Percentiles rank a stretch among this genome's conserved stretches.
Evolutionary conservation across 768 basidiomycete species (phyloP).

Genomic region (Tylopilus vinaceipallidus): DNA sequence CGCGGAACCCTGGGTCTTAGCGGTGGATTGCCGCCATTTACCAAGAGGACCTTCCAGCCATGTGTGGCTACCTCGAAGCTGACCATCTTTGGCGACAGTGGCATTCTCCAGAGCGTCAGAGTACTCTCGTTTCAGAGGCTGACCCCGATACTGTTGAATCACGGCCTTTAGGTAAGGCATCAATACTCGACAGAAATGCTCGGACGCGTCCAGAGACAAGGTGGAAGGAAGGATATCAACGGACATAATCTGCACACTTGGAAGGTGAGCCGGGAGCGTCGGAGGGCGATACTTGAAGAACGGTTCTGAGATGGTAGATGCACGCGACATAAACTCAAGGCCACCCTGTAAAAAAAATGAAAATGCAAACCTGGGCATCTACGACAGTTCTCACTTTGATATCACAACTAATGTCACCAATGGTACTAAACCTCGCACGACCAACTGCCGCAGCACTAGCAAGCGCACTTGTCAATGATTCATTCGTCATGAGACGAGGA

Average conservation of each 20-base stretch:
- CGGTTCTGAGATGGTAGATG: conserved; percentile 78
- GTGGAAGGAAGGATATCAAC: conserved; percentile 90
- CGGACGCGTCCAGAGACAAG: conserved; percentile 78
- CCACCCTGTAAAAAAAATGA: conserved; percentile 56
- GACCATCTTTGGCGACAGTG: conserved; percentile 63
- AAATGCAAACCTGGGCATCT: background rate
- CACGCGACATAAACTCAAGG: conserved; percentile 74
- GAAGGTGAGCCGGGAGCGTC: conserved; percentile 43
- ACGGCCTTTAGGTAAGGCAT: conserved; percentile 65
- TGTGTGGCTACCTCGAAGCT: conserved; percentile 47
- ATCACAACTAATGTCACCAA: conserved; percentile 91
- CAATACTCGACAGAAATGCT: conserved; percentile 67
- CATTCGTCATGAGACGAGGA: conserved; percentile 76
- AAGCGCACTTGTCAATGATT: conserved; percentile 54
- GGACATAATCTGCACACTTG: conserved; percentile 75
- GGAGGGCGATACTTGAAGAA: conserved; percentile 54
- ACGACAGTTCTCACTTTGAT: conserved; percentile 51
- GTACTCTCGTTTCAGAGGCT: conserved; percentile 26
- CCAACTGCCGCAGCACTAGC: conserved; percentile 47
- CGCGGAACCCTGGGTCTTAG: conserved; percentile 1
- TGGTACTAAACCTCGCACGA: conserved; percentile 58
- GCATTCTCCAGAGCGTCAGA: conserved; percentile 58
- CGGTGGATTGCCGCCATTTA: conserved; percentile 33
- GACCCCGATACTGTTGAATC: conserved; percentile 41
- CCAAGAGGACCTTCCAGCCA: conserved; percentile 60